Evolutionary conservation across 768 basidiomycete genomes (phyloP), one percentile per base, ranked within the genome.

Genomic region (Leucogyrophana mollusca): DNA sequence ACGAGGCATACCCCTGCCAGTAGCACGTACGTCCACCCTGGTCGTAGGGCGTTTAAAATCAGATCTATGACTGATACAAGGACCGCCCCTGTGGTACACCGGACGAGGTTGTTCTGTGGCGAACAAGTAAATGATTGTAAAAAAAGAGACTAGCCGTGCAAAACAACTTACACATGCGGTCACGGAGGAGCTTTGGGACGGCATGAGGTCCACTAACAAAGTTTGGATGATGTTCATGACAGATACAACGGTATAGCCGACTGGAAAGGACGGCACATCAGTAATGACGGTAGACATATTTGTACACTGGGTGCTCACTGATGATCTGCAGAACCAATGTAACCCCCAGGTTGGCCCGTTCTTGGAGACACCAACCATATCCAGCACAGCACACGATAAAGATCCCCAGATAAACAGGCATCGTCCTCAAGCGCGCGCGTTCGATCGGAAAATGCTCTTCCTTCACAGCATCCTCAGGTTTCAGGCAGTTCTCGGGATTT

Each of bases 11-110:
- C 48, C 5, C 73, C 74, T 1, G 67, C 72, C n/a, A 84, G 65
- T 14, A 85, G 61, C n/a, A 81, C 71, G 56, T 82, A 86, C 2
- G 83, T 77, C 81, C 82, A 86, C 4, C 84, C 83, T 5, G 73
- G 51, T 7, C 76, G 76, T 20, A 87, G 62, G 2, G 66, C 73
- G 18, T 70, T 68, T n/a, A 84, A 66, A 21, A 85, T 76, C 13
- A 78, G 61, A 43, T 85, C 73, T 21, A 85, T 77, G 14, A 82
- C 68, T 9, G 84, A 79, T 5, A 86, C 78, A 32, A 78, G 52
- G 0, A 65, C 72, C 2, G 84, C 84, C 40, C 79, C 79, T 34
- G 82, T 53, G 2, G 71, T 65, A 57, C 83, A 84, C 13, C 84
- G 79, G 13, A 82, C 70, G 22, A 86, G 65, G 52, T 86, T 86